Conservation (phyloP, 2,329 filamentous ascomycete species). For the Davidsoniella eucalypti region DNA sequence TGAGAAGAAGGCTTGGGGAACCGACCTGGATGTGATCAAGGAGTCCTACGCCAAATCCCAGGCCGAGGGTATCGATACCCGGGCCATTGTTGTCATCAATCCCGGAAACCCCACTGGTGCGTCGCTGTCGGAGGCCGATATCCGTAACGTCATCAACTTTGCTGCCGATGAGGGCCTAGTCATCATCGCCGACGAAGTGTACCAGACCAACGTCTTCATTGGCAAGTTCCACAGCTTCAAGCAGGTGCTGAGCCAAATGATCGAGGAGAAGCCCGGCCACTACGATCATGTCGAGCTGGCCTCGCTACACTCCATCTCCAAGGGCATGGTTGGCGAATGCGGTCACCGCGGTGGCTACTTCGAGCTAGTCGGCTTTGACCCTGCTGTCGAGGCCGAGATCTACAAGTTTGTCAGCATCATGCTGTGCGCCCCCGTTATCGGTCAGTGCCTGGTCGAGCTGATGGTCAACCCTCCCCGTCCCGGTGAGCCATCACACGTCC, state of each 20-base stretch:
- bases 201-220: conserved; percentile 96
- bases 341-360: conserved; percentile 97
- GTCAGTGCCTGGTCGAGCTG: conserved; percentile 89
- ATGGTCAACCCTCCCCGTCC: conserved; percentile 89
- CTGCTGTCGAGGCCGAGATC: conserved; percentile 74
- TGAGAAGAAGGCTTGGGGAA: conserved; percentile 74
- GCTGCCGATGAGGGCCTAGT: conserved; percentile 75
- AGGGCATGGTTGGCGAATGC: conserved; percentile 98
- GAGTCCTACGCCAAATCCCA: conserved; percentile 58
- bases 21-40: conserved; percentile 64
- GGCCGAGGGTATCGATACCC: conserved; percentile 65
- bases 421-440: conserved; percentile 86
- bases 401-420: conserved; percentile 99
- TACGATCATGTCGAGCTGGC: conserved; percentile 80
- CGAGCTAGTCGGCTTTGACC: conserved; percentile 80
- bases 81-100: conserved; percentile 93
- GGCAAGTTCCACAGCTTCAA: conserved; percentile 96
- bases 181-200: conserved; percentile 90
- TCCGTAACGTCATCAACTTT: conserved; percentile 72
- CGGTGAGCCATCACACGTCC: conserved; percentile 67
- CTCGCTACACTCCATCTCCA: conserved; percentile 83
- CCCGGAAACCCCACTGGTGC: conserved; percentile 94
- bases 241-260: conserved; percentile 64
- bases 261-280: conserved; percentile 54
- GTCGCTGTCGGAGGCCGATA: conserved; percentile 60